Evolutionary conservation across 75 land plant genomes (phyloP).

Genomic region (Selaginella moellendorffii): DNA sequence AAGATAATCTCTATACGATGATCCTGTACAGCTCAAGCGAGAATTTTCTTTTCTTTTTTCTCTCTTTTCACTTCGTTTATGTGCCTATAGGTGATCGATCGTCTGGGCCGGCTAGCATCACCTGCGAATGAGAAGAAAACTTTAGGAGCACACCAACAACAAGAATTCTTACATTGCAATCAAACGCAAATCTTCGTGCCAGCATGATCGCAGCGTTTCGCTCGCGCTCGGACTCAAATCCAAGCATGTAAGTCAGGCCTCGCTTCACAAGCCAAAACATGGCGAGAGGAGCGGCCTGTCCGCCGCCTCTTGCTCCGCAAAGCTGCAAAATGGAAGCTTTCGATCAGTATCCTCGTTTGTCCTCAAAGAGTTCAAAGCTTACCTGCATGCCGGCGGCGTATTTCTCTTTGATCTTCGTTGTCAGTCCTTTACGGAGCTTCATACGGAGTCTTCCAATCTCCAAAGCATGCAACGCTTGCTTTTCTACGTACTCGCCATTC

Average conservation of each 20-base stretch:
- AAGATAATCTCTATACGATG: too few species aligned
- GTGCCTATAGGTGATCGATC: constrained; percentile 35
- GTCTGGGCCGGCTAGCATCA: constrained; percentile 60
- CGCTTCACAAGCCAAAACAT: constrained; percentile 79
- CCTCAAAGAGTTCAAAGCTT: too few species aligned
- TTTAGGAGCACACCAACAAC: too few species aligned
- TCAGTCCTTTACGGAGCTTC: constrained; percentile 65
- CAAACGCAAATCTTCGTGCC: constrained; percentile 71
- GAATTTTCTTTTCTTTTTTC: too few species aligned
- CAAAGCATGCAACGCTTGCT: constrained; percentile 43
- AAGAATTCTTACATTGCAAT: constrained; percentile 63
- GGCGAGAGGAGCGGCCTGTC: constrained; percentile 61
- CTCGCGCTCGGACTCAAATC: constrained; percentile 81
- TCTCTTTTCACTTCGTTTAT: too few species aligned
- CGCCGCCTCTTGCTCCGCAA: constrained; percentile 82
- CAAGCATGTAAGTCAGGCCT: constrained; percentile 51
- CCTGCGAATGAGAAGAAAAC: constrained; percentile 21
- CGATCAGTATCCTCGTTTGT: background rate
- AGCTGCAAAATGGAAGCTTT: constrained; percentile 25
- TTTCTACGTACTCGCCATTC: constrained; percentile 59
- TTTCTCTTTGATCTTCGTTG: constrained; percentile 53
- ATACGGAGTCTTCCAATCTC: constrained; percentile 63
- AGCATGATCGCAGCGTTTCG: constrained; percentile 92
- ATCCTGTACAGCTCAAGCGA: too few species aligned
- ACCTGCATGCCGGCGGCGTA: constrained; percentile 89